phyloP scores from a whole-genome alignment of 768 basidiomycete genomes.

The Crucibulum laeve region DNA sequence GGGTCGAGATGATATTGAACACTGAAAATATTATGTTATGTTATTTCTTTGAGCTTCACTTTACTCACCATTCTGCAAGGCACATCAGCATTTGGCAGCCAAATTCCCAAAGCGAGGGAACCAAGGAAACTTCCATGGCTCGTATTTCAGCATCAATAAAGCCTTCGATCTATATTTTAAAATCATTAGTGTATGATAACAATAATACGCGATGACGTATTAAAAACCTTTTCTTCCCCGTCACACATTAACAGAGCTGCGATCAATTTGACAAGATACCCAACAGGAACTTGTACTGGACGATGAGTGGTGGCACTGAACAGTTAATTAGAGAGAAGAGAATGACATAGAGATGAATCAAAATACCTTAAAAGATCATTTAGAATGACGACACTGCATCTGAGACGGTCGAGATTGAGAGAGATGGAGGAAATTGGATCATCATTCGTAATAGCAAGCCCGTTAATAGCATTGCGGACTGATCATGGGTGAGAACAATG shows the following conservation, averaged over 20 bases:
- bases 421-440: slow-evolving; percentile 50
- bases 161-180: slow-evolving; percentile 34
- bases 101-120: slow-evolving; percentile 48
- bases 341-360: background rate
- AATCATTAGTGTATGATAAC: slow-evolving; percentile 2
- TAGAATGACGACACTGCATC: slow-evolving; percentile 47
- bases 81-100: slow-evolving; percentile 48
- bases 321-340: slow-evolving; percentile 5
- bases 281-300: slow-evolving; percentile 69
- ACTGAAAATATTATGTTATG: slow-evolving; percentile 28
- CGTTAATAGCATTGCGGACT: slow-evolving; percentile 1
- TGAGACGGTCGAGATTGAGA: slow-evolving; percentile 58
- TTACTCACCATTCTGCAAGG: slow-evolving; percentile 45
- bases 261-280: slow-evolving; percentile 50
- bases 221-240: slow-evolving; percentile 37
- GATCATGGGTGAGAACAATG: background rate
- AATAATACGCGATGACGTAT: slow-evolving; percentile 1
- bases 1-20: slow-evolving; percentile 50
- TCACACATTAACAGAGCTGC: slow-evolving; percentile 46
- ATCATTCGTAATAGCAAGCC: slow-evolving; percentile 15
- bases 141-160: slow-evolving; percentile 47
- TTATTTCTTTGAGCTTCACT: background rate
- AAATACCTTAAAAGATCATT: slow-evolving; percentile 50
- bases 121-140: slow-evolving; percentile 47
- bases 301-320: slow-evolving; percentile 51